These are phyloP conservation scores for Pezizomycotina sp. DNA, from an alignment of 2,329 filamentous ascomycete genomes.

Conservation along the genomic window DNA sequence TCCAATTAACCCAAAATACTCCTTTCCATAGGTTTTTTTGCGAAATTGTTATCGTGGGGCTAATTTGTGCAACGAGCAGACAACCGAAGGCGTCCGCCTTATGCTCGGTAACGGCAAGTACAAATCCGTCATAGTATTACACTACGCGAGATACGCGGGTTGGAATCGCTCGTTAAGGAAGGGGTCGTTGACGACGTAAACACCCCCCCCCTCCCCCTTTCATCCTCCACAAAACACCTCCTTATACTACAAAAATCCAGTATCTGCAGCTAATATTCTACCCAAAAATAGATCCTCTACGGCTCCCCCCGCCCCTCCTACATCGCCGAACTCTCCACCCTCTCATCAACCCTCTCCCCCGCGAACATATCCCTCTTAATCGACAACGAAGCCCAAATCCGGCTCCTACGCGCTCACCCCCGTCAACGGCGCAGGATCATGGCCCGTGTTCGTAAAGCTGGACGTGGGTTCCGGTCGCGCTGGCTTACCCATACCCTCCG, in stretches of 20 bases:
- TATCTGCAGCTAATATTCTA: constrained; percentile 11
- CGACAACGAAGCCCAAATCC: constrained; percentile 48
- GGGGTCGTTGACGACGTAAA: constrained; percentile 42
- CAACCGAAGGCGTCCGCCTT: constrained; percentile 46
- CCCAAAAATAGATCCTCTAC: constrained; percentile 43
- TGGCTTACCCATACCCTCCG: constrained; percentile 41
- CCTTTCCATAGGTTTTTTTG: constrained; percentile 5
- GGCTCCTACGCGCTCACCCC: constrained; percentile 5
- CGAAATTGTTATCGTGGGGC: constrained; percentile 17
- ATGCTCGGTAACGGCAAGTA: constrained; percentile 46
- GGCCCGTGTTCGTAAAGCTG: constrained; percentile 53
- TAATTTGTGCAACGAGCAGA: constrained; percentile 33
- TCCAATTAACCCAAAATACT: not conserved
- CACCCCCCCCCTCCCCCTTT: constrained; percentile 6
- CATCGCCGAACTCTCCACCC: constrained; percentile 41
- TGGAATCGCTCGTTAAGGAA: constrained; percentile 44
- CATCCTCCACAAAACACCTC: not conserved
- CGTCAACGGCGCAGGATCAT: constrained; percentile 35
- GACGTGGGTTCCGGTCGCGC: constrained; percentile 58
- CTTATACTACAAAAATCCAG: not conserved
- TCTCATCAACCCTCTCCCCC: constrained; percentile 42
- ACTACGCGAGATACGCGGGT: constrained; percentile 52
- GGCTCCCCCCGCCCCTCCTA: constrained; percentile 46
- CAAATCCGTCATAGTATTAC: constrained; percentile 54
- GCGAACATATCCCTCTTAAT: constrained; percentile 47